Percentiles rank a stretch among this genome's conserved stretches.
These are phyloP conservation scores for Effrenium voratum DNA, from an alignment of 73 alveolate genomes.

Conservation along the genomic window DNA sequence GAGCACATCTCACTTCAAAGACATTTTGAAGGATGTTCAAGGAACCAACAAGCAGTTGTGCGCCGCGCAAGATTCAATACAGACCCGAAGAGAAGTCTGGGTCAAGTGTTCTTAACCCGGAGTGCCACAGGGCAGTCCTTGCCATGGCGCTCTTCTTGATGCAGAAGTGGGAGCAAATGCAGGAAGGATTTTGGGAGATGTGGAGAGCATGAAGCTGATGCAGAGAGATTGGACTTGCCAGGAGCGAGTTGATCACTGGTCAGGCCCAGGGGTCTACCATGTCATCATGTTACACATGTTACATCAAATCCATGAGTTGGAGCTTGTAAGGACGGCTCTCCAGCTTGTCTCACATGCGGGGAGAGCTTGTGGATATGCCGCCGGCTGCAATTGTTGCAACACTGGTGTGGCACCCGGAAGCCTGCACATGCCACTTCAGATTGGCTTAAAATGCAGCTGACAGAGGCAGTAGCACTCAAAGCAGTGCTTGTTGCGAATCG, in stretches of 20 bases:
- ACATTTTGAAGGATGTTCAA: no score
- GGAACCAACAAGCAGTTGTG: no score
- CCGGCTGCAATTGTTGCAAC: conserved; percentile 15
- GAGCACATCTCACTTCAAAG: no score
- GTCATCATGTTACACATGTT: background rate
- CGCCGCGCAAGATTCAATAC: no score
- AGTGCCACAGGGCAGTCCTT: no score
- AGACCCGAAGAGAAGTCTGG: no score
- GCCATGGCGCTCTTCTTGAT: conserved; percentile 85
- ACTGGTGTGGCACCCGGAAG: background rate
- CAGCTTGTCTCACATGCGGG: conserved; percentile 73
- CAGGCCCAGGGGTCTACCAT: background rate
- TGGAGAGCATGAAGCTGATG: background rate
- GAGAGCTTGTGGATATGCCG: conserved; percentile 57
- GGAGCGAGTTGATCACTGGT: conserved; percentile 43
- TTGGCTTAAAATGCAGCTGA: background rate
- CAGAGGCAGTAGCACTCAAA: conserved; percentile 13
- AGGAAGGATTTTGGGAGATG: background rate
- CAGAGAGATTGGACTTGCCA: background rate
- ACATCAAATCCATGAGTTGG: background rate
- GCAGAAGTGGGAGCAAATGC: conserved; percentile 82
- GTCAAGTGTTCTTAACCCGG: no score
- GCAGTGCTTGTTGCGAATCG: conserved; percentile 64
- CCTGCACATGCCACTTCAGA: background rate
- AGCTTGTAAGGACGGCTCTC: conserved; percentile 19